Evolutionary conservation across 2,329 filamentous ascomycete genomes (phyloP), one percentile per base, ranked within the genome.

Genomic region (Colletotrichum orbiculare): DNA sequence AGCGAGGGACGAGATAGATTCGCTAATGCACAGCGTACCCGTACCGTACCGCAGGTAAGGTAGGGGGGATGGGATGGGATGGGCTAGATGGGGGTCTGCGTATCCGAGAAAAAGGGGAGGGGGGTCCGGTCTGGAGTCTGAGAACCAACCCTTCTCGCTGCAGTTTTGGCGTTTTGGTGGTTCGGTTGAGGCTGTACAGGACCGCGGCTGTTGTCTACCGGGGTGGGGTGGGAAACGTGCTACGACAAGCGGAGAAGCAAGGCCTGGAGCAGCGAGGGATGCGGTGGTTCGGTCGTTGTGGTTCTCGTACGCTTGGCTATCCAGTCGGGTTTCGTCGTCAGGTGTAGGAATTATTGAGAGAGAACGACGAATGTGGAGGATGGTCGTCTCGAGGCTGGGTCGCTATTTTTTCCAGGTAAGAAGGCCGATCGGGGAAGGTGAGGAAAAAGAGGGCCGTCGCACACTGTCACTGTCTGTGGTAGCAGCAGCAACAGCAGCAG

Each of bases 361-460:
- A 65, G 35, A 47, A 62, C 52, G 25, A 45, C 33, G 48, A 42
- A 41, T 61, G 62, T 65, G 62, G 63, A 66, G 63, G 63, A 63
- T 17, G 41, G 52, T 63, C 41, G 58, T 43, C 37, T 62, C 13
- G 45, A 42, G 58, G 58, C 52, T 35, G 52, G 62, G 62, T 59
- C 39, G 45, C 11, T 38, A 25, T 53, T 43, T n/a, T 59, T 49
- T 35, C 49, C 41, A 39, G 55, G 49, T 12, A 48, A 12, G 39
- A 35, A 45, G 15, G 35, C 41, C 54, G 54, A 56, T 46, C 47
- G 42, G 54, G 42, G 42, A 41, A 11, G 8, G n/a, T 17, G 9
- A 45, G 53, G 38, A 42, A 4, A 46, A 38, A 45, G 11, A 35
- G 47, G 35, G 48, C 43, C 39, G 39, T 58, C 15, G 33, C 56